Base-by-base conservation (phyloP, 371 early-diverging fungal genomes). In the Mucor circinelloides region DNA sequence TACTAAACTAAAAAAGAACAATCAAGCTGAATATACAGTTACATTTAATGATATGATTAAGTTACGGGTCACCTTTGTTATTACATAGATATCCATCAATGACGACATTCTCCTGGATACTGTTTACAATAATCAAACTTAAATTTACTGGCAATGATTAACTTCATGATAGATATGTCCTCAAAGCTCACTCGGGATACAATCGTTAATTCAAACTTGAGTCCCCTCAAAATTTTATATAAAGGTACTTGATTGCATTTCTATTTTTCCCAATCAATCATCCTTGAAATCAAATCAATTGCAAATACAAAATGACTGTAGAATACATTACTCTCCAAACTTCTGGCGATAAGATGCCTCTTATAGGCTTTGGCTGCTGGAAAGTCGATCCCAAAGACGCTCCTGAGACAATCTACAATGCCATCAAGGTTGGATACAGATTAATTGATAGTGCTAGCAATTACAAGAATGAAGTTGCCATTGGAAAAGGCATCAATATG, bases 391-490 rank as follows among this genome's bases (percentile, higher is more conserved):
- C 70, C 23, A 63, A 61, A 8, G 67, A 67, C 12, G 54, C 46
- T 19, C 66, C 74, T 13, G 70, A 66, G 23, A 68, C 71, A 40
- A 69, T 78, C 42, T 90, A 90, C 68, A 71, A 64, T 59, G 75
- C 77, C 38, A 76, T 83, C 62, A 72, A 77, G 70, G 67, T 64
- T 61, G 83, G 80, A 36, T 74, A 82, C 58, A 74, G 77, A 42
- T 63, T 75, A 46, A 71, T 81, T 34, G 76, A 80, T 54, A 74
- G 73, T 57, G 78, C 80, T 55, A 48, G 60, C 42, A 69, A 71
- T 58, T 83, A 92, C 69, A 79, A 71, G 36, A 91, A 92, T 68
- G 90, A 91, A 72, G 69, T 75, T 17, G 86, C 86, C n/a, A 84
- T 91, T 46, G 91, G 92, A 38, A 71, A 71, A n/a, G 89, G 80